Evolutionary conservation across 257 asterid genomes (phyloP).

Genomic region (Fraxinus anomala): DNA sequence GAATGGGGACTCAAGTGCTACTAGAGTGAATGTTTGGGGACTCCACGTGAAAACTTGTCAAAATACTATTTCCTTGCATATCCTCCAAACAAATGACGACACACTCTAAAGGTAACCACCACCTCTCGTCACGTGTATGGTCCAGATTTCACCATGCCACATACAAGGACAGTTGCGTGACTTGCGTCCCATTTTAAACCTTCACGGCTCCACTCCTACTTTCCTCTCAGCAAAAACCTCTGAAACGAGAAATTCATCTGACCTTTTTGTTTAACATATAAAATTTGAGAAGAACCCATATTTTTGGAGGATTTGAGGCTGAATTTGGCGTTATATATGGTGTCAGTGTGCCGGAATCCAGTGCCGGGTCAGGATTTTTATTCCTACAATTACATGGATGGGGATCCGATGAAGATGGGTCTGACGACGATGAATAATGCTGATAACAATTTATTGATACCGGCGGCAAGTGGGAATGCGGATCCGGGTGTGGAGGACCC

Average conservation of each 20-base stretch:
- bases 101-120: conserved; percentile 27
- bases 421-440: conserved; percentile 32
- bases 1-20: background rate
- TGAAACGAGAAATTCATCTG: background rate
- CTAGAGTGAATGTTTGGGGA: background rate
- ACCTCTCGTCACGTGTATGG: conserved; percentile 47
- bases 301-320: background rate
- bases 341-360: conserved; percentile 70
- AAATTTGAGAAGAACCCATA: background rate
- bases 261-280: too few species aligned
- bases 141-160: conserved; percentile 29
- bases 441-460: conserved; percentile 10
- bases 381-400: conserved; percentile 30
- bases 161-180: conserved; percentile 37
- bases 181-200: conserved; percentile 7
- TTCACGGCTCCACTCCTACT: background rate
- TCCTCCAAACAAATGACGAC: conserved; percentile 25
- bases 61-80: too few species aligned
- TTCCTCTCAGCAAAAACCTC: conserved; percentile 1
- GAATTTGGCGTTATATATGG: conserved; percentile 42
- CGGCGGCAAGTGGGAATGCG: conserved; percentile 25
- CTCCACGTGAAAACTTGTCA: background rate
- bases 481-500: conserved; percentile 53
- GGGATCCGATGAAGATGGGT: conserved; percentile 43
- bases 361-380: conserved; percentile 48